Base-by-base conservation (phyloP, 2,329 filamentous ascomycete species). In the Fusarium sp. region DNA sequence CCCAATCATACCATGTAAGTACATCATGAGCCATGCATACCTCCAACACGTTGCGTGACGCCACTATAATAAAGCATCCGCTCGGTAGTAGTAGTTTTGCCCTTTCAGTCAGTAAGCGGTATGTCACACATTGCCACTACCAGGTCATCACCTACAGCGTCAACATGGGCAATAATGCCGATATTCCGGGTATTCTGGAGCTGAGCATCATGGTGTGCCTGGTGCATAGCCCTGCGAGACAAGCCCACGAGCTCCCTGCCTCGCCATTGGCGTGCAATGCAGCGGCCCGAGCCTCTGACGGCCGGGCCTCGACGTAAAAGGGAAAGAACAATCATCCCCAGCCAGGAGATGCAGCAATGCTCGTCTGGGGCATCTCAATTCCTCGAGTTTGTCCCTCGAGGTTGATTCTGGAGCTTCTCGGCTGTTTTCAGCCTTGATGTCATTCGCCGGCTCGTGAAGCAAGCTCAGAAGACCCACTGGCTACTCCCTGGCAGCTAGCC, bases 31-130 rank as follows among this genome's bases (percentile, higher is more conserved):
- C n/a, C 9, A 52, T 65, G 40, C 31, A 81, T 79, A 89, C 89
- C 89, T 85, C 97, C 97, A 79, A 98, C 91, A 82, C 95, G 89
- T 74, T 94, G 89, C 11, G 95, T 97, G 71, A 95, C 92, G 58
- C 97, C 96, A 81, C 95, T 97, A 80, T 98, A 98, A 81, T 95
- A 98, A 79, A 99, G 93, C 96, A 98, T 98, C 68, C 97, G 95
- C 90, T 99, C 97, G 5, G 97, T 98, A 0, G 97, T 99, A 0
- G 97, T 98, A 1, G 97, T 99, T 87, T 99, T 99, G 10, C 97
- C 97, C 89, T 91, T 63, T 6, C 3, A 25, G 11, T 45, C 13
- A 38, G 58, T 80, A 14, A 76, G 62, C 25, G 6, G 6, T 5
- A 4, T 5, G 2, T 11, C 20, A 29, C 11, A 47, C 2, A 2